These are phyloP conservation scores for Fraxinus velutina DNA, from an alignment of 305 asterid genomes.

Conservation along the genomic window DNA sequence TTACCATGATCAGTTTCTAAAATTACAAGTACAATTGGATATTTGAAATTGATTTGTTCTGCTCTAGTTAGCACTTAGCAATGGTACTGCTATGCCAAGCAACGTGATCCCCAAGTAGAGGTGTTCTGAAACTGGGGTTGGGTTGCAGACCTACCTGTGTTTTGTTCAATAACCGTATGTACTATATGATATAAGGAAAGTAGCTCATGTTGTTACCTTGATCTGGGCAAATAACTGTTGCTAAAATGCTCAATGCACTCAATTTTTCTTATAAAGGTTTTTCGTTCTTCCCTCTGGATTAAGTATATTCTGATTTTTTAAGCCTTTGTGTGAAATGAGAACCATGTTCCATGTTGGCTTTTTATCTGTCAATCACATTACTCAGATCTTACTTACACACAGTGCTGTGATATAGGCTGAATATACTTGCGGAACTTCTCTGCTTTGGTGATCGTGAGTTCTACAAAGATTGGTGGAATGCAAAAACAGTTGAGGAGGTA, in stretches of 20 bases:
- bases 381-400: constrained; percentile 39
- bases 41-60: neutral
- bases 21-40: neutral
- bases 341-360: constrained; percentile 12
- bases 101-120: neutral
- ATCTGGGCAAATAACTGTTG: constrained; percentile 1
- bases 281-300: constrained; percentile 1
- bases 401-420: constrained; percentile 68
- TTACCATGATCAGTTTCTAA: neutral
- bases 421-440: constrained; percentile 91
- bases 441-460: constrained; percentile 97
- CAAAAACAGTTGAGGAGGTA: constrained; percentile 95
- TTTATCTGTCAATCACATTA: constrained; percentile 4
- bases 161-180: neutral
- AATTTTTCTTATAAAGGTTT: constrained; percentile 1
- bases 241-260: neutral
- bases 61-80: neutral
- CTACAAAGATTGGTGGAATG: constrained; percentile 99
- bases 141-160: neutral
- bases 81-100: constrained; percentile 1
- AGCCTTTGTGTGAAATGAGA: constrained; percentile 8
- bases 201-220: neutral
- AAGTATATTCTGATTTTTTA: neutral
- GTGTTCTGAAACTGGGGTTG: neutral
- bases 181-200: neutral